Percentiles rank a stretch among this genome's conserved stretches.
These are phyloP conservation scores for Abelmoschus esculentus DNA, from an alignment of 345 rosid species.

Conservation along the genomic window DNA sequence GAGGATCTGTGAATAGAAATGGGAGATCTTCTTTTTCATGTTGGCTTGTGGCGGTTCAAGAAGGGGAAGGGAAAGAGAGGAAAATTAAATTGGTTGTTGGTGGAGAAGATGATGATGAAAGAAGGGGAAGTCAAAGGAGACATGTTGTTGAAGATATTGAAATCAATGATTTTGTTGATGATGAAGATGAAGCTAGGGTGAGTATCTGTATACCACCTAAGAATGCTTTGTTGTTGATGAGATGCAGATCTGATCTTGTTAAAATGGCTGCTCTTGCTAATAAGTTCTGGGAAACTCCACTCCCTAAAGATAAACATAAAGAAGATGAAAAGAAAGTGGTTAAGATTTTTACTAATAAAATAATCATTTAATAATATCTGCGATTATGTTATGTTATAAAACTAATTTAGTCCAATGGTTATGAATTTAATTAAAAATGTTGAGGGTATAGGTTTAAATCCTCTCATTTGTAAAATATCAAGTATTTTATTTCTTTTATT, in stretches of 20 bases:
- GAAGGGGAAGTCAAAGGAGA: slow-evolving; percentile 47
- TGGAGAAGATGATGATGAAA: slow-evolving; percentile 31
- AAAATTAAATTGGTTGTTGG: slow-evolving; percentile 72
- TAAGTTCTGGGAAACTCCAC: slow-evolving; percentile 57
- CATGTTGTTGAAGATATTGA: slow-evolving; percentile 69
- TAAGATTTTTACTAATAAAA: too few relatives aligned
- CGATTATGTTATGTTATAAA: too few relatives aligned
- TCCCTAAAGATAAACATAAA: slow-evolving; percentile 19
- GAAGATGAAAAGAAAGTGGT: slow-evolving; percentile 17
- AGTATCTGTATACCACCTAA: slow-evolving; percentile 71
- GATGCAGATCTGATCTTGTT: slow-evolving; percentile 95
- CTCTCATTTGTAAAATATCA: too few relatives aligned
- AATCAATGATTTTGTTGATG: slow-evolving; percentile 35
- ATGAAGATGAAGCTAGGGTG: slow-evolving; percentile 30
- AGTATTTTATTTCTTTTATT: too few relatives aligned
- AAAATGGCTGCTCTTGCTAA: slow-evolving; percentile 82
- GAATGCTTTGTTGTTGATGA: slow-evolving; percentile 82
- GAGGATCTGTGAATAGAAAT: slow-evolving; percentile 13
- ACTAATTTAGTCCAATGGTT: too few relatives aligned
- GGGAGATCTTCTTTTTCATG: slow-evolving; percentile 35
- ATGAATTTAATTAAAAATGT: too few relatives aligned
- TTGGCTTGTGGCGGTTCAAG: slow-evolving; percentile 80
- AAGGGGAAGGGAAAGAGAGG: slow-evolving; percentile 43
- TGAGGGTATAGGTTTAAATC: too few relatives aligned
- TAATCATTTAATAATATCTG: too few relatives aligned